Evolutionary conservation across 495 filamentous ascomycete genomes (phyloP), one percentile per base, ranked within the genome.

Genomic region (Aspergillus ellipticus): DNA sequence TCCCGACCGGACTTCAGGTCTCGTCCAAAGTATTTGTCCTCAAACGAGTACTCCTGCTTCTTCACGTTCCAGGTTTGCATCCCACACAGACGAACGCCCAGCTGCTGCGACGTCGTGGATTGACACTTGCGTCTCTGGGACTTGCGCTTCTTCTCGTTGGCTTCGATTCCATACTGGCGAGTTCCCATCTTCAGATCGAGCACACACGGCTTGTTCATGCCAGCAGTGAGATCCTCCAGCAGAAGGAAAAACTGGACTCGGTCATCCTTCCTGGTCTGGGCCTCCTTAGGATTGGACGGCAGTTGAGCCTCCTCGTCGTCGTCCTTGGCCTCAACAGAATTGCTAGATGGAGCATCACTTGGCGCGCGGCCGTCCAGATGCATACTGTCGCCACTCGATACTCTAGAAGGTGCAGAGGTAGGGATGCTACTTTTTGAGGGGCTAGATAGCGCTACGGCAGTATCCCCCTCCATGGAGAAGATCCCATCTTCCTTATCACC

Each of bases 101-200:
- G 80, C 72, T 92, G 85, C 55, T 87, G 86, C 3, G 94, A 97
- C 1, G 94, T 98, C 6, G 94, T 98, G 54, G 82, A 85, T 57
- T 89, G 88, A 67, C 93, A 96, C 69, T 98, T 98, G 50, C 86
- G 86, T 46, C 89, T 83, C 69, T 98, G 94, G 0, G 94, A 97
- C 53, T 89, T 85, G 54, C 90, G 89, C 68, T 98, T 98, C 73
- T 94, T 92, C 39, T 92, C 86, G 48, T 80, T 82, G 8, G 94
- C 94, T 56, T 97, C 92, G n/a, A 97, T 82, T 13, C 94, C 94
- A 70, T 97, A 97, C 67, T 98, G 94, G 3, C 94, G 85, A n/a
- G 94, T 98, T 10, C 94, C 94, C 94, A 98, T 98, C 70, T 98
- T 98, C 56, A 98, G 78, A 70, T 98, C 94, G 62, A 98, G 86